Percentiles rank a stretch among this genome's conserved stretches.
Conservation (phyloP, 2,329 filamentous ascomycete species). For the Aspergillus sp. region DNA sequence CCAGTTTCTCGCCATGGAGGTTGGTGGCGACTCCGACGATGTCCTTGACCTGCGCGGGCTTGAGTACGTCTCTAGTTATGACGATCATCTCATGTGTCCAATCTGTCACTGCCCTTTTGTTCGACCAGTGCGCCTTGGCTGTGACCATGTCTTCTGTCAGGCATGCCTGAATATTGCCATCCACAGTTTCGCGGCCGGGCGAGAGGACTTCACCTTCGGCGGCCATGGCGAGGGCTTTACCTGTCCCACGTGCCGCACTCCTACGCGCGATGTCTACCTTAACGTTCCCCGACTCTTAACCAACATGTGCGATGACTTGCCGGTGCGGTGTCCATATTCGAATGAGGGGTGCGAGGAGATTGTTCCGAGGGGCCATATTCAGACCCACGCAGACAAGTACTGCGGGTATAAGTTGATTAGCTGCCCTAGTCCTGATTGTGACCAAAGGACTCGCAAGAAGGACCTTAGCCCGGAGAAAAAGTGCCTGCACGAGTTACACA, state of each 20-base stretch:
- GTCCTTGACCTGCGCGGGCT: slow-evolving; percentile 56
- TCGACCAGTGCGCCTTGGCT: slow-evolving; percentile 57
- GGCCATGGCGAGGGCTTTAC: slow-evolving; percentile 35
- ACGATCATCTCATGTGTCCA: slow-evolving; percentile 62
- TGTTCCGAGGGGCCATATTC: slow-evolving; percentile 56
- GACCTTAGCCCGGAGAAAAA: slow-evolving; percentile 49
- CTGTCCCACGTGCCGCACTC: slow-evolving; percentile 60
- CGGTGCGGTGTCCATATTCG: slow-evolving; percentile 59
- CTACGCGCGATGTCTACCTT: slow-evolving; percentile 36
- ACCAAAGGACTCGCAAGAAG: slow-evolving; percentile 54
- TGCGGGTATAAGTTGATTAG: slow-evolving; percentile 56
- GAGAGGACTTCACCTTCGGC: slow-evolving; percentile 29
- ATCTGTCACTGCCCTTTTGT: slow-evolving; percentile 66
- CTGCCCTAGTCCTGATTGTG: slow-evolving; percentile 53
- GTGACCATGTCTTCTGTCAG: slow-evolving; percentile 65
- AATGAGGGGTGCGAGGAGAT: slow-evolving; percentile 54
- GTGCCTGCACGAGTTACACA: slow-evolving; percentile 55
- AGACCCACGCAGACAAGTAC: slow-evolving; percentile 61
- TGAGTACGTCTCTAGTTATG: slow-evolving; percentile 57
- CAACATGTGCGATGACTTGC: slow-evolving; percentile 62
- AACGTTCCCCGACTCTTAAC: slow-evolving; percentile 56
- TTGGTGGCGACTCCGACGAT: slow-evolving; percentile 28
- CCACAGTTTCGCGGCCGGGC: slow-evolving; percentile 31
- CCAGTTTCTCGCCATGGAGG: slow-evolving; percentile 33
- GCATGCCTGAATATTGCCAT: slow-evolving; percentile 56